Evolutionary conservation across 257 asterid genomes (phyloP).

Genomic region (Ilex asprella): DNA sequence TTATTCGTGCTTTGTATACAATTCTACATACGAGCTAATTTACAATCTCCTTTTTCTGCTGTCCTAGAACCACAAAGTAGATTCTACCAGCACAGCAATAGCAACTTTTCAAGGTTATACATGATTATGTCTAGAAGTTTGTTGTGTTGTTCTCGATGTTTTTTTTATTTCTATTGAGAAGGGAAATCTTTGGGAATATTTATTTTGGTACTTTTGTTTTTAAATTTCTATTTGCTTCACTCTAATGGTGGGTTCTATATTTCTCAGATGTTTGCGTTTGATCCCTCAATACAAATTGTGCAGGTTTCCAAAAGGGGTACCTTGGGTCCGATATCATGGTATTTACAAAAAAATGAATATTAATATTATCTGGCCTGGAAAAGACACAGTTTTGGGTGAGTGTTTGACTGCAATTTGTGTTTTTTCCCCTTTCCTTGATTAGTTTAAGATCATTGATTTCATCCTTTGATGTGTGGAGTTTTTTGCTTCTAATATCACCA

Average conservation of each 20-base stretch:
- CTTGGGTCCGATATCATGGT: constrained; percentile 87
- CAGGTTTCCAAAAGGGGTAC: constrained; percentile 91
- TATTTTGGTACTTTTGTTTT: not conserved
- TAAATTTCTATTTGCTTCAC: not conserved
- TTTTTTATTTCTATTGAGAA: not conserved
- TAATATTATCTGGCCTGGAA: constrained; percentile 82
- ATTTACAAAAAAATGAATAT: constrained; percentile 57
- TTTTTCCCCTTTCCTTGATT: constrained; percentile 1
- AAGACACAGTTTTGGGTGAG: constrained; percentile 69
- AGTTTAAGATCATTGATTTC: not conserved
- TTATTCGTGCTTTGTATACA: too few relatives aligned
- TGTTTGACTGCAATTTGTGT: not conserved
- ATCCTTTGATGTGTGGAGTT: not conserved
- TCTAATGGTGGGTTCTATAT: not conserved
- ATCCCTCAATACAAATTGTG: constrained; percentile 3
- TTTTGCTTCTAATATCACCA: not conserved
- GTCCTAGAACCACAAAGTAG: too few relatives aligned
- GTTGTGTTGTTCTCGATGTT: not conserved
- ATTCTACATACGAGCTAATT: too few relatives aligned
- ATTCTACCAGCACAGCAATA: too few relatives aligned
- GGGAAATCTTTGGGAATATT: not conserved
- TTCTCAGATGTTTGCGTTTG: not conserved
- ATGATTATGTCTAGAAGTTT: too few relatives aligned
- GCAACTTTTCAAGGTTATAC: too few relatives aligned
- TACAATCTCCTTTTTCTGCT: too few relatives aligned